These are phyloP conservation scores for Perilla frutescens DNA, from an alignment of 257 asterid genomes.

Conservation along the genomic window DNA sequence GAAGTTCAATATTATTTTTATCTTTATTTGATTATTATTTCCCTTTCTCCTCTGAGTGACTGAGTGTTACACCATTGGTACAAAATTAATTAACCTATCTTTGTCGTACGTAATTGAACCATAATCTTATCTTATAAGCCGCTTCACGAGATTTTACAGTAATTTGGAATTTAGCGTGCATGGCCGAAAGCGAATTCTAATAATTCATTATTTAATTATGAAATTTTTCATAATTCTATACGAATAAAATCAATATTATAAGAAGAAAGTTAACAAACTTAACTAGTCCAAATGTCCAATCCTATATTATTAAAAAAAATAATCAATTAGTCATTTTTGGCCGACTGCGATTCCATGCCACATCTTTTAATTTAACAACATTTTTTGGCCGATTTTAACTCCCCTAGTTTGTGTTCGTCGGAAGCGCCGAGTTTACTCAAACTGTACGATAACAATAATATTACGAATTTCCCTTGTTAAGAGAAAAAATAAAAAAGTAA, in stretches of 20 bases:
- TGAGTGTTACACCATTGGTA: neutral
- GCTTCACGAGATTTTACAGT: constrained; percentile 1
- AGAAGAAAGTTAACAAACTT: neutral
- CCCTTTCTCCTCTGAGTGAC: neutral
- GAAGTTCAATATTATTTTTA: no score
- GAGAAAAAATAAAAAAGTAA: no score
- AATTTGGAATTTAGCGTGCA: neutral
- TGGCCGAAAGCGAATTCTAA: neutral
- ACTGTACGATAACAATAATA: no score
- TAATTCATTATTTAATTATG: no score
- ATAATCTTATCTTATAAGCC: neutral
- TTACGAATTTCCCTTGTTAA: no score
- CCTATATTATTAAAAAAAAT: no score
- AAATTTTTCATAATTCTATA: neutral
- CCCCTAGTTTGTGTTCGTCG: no score
- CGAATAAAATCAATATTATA: neutral
- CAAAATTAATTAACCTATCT: neutral
- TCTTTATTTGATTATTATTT: no score
- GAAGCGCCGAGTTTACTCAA: neutral
- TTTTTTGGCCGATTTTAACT: neutral
- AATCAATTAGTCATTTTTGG: neutral
- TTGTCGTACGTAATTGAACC: constrained; percentile 12
- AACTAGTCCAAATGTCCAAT: no score
- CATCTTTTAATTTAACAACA: neutral
- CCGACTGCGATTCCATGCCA: constrained; percentile 2